A percentile compares a stretch with the other conserved stretches of the same genome.
Evolutionary conservation across 371 early-diverging fungal genomes (phyloP).

Genomic region (Actinomortierella wolfii): DNA sequence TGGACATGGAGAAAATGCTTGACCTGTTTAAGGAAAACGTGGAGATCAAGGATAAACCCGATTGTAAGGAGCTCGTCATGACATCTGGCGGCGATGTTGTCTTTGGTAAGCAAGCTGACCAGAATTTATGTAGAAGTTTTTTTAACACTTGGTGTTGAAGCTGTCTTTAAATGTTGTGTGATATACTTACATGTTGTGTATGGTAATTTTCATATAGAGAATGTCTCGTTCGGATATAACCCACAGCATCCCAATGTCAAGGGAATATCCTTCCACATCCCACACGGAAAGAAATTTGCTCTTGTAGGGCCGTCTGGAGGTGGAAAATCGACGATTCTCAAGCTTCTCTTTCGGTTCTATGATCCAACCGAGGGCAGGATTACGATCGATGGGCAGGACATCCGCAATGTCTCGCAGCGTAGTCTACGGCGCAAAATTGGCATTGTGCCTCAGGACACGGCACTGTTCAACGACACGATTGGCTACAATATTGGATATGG

Average conservation of each 20-base stretch:
- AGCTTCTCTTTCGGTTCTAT: slow-evolving; percentile 91
- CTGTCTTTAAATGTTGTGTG: too few species aligned
- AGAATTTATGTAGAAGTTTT: not conserved
- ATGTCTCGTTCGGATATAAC: slow-evolving; percentile 83
- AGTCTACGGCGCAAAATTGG: slow-evolving; percentile 78
- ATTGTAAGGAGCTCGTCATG: slow-evolving; percentile 54
- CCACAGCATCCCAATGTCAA: slow-evolving; percentile 68
- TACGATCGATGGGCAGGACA: slow-evolving; percentile 87
- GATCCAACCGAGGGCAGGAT: slow-evolving; percentile 83
- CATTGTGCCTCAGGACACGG: slow-evolving; percentile 89
- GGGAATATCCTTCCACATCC: slow-evolving; percentile 83
- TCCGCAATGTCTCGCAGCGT: slow-evolving; percentile 68
- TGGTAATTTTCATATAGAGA: slow-evolving; percentile 48
- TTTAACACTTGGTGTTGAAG: too few species aligned
- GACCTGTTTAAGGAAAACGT: slow-evolving; percentile 78
- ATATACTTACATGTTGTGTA: too few species aligned
- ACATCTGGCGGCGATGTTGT: slow-evolving; percentile 62
- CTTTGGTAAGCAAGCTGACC: slow-evolving; percentile 53
- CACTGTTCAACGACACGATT: slow-evolving; percentile 85
- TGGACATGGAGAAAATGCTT: slow-evolving; percentile 95
- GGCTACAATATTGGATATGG: slow-evolving; percentile 85
- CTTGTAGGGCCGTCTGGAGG: slow-evolving; percentile 92
- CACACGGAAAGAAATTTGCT: slow-evolving; percentile 80
- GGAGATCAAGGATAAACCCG: slow-evolving; percentile 66
- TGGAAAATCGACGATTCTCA: slow-evolving; percentile 89